Percentiles rank a stretch among this genome's conserved stretches.
These are phyloP conservation scores for Arachis monticola DNA, from an alignment of 331 rosid species.

Conservation along the genomic window DNA sequence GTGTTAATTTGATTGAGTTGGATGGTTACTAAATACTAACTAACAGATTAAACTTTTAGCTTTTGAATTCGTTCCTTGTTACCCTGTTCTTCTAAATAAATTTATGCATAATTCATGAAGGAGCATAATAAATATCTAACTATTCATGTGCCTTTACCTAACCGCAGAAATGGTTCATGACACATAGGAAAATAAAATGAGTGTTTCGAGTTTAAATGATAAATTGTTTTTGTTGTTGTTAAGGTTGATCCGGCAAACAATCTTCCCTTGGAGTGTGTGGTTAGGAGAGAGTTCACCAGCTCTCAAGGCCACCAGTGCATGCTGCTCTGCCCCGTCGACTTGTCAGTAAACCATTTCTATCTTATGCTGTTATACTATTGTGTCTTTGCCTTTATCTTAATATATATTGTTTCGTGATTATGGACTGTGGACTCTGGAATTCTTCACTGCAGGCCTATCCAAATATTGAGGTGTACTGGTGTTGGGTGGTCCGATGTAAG, in stretches of 20 bases:
- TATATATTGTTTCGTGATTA: conserved; percentile 12
- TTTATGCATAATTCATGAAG: not conserved
- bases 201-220: conserved; percentile 20
- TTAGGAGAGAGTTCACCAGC: conserved; percentile 79
- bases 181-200: not conserved
- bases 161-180: not conserved
- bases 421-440: conserved; percentile 9
- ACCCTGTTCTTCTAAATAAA: too few species aligned
- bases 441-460: conserved; percentile 71
- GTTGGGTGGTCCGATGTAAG: conserved; percentile 92
- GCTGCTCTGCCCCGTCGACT: conserved; percentile 87
- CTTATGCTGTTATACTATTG: not conserved
- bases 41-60: too few species aligned
- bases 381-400: not conserved
- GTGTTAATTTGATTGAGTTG: not conserved
- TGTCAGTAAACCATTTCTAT: conserved; percentile 52
- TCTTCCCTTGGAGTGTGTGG: conserved; percentile 70
- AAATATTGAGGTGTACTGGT: conserved; percentile 73
- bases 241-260: conserved; percentile 79
- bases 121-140: too few species aligned
- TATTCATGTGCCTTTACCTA: too few species aligned
- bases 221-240: conserved; percentile 9
- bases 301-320: conserved; percentile 71
- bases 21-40: too few species aligned
- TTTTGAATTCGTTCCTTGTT: too few species aligned